These are phyloP conservation scores for Murraya koenigii DNA, from an alignment of 345 rosid species.

Conservation along the genomic window DNA sequence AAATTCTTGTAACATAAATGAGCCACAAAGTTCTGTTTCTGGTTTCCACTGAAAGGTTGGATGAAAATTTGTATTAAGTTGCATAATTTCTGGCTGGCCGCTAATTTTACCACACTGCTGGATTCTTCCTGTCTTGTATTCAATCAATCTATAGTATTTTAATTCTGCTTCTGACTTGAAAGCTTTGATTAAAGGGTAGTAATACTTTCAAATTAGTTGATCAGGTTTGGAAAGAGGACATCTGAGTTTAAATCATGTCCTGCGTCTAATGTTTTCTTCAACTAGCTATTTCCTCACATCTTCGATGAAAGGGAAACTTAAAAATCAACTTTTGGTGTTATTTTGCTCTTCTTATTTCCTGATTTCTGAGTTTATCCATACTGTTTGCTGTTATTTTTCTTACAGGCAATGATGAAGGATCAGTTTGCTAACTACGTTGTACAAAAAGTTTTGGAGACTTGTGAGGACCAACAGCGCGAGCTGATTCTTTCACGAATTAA, in stretches of 20 bases:
- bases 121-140: neutral
- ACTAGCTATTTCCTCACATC: neutral
- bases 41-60: neutral
- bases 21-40: neutral
- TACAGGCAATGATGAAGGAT: slow-evolving; percentile 88
- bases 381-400: neutral
- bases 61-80: neutral
- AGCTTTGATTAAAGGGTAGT: neutral
- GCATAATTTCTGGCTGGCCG: neutral
- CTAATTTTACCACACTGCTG: neutral
- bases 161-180: neutral
- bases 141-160: too few relatives aligned
- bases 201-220: slow-evolving; percentile 5
- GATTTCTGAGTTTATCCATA: neutral
- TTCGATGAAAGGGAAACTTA: neutral
- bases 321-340: neutral
- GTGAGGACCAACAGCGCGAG: slow-evolving; percentile 75
- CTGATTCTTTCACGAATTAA: slow-evolving; percentile 67
- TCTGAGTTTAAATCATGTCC: neutral
- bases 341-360: neutral
- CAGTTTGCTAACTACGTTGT: slow-evolving; percentile 89
- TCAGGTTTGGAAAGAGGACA: neutral
- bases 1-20: neutral
- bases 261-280: neutral
- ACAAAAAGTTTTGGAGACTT: slow-evolving; percentile 80